Conservation (phyloP, 148 eudicot species). For the Arctostaphylos glauca region DNA sequence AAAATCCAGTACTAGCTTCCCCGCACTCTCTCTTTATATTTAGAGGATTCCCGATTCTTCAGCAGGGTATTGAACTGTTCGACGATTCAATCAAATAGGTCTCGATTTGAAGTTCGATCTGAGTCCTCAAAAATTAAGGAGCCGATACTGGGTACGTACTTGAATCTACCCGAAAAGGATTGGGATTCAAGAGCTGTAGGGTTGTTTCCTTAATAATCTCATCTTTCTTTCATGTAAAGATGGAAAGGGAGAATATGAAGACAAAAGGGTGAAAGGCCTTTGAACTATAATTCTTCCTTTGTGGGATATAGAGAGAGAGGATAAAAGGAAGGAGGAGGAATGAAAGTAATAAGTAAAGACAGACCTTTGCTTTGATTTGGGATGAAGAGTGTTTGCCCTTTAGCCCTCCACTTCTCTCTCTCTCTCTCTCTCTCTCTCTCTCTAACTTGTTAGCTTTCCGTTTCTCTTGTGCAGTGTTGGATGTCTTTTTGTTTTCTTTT, state of each 20-base stretch:
- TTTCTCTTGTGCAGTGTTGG: conserved; percentile 4
- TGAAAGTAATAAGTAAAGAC: conserved; percentile 12
- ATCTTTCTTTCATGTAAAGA: conserved; percentile 26
- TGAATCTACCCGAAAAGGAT: conserved; percentile 11
- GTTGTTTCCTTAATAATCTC: conserved; percentile 18
- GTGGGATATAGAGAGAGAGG: not conserved
- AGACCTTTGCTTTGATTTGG: conserved; percentile 22
- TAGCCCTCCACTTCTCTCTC: not conserved
- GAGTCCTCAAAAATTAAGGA: not conserved
- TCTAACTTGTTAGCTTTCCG: conserved; percentile 11
- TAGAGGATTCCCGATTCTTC: too few relatives aligned
- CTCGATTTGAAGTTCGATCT: not conserved
- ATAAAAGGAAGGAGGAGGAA: conserved; percentile 10
- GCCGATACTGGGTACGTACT: not conserved
- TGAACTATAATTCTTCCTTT: conserved; percentile 15
- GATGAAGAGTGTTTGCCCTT: conserved; percentile 6
- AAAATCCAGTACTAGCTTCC: not conserved
- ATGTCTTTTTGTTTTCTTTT: conserved; percentile 17
- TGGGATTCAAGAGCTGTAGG: conserved; percentile 22
- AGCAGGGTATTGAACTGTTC: not conserved
- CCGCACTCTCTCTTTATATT: not conserved
- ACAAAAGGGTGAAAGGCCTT: conserved; percentile 23
- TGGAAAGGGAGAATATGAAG: conserved; percentile 17
- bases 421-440: conserved; percentile 24
- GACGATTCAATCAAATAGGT: not conserved